phyloP scores from a whole-genome alignment of 768 basidiomycete genomes.

The Ramaria rubella region DNA sequence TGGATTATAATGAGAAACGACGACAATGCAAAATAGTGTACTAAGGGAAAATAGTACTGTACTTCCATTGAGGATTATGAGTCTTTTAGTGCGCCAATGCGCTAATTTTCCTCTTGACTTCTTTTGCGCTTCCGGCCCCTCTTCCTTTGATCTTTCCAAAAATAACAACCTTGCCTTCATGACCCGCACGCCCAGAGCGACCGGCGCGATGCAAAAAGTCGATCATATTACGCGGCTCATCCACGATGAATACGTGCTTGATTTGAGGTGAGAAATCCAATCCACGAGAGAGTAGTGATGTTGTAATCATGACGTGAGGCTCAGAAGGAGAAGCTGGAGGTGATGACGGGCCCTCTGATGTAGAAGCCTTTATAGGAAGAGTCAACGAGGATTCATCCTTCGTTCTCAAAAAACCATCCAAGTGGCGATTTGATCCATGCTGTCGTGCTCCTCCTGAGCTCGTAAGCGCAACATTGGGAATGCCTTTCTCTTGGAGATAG shows the following conservation, averaged over 20 bases:
- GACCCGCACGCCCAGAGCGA: constrained; percentile 69
- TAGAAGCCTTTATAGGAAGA: background rate
- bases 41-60: too few species aligned
- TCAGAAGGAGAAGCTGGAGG: constrained; percentile 21
- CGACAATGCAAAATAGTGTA: too few species aligned
- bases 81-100: constrained; percentile 28
- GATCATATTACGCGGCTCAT: constrained; percentile 82
- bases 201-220: constrained; percentile 93
- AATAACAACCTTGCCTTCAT: constrained; percentile 62
- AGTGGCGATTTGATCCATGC: constrained; percentile 66
- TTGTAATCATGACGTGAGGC: constrained; percentile 77
- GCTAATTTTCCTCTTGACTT: constrained; percentile 45
- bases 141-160: constrained; percentile 68
- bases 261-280: constrained; percentile 80
- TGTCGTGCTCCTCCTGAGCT: constrained; percentile 50
- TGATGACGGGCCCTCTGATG: too few species aligned
- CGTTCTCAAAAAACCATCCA: constrained; percentile 63
- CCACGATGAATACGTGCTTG: constrained; percentile 79
- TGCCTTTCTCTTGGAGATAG: constrained; percentile 53
- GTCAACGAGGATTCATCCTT: background rate
- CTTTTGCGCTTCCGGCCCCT: constrained; percentile 46
- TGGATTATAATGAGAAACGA: too few species aligned
- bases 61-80: too few species aligned
- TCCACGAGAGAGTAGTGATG: constrained; percentile 84
- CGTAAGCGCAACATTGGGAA: constrained; percentile 61